Evolutionary conservation across 495 filamentous ascomycete species (phyloP).

Genomic region (Aspergillus funiculosus): DNA sequence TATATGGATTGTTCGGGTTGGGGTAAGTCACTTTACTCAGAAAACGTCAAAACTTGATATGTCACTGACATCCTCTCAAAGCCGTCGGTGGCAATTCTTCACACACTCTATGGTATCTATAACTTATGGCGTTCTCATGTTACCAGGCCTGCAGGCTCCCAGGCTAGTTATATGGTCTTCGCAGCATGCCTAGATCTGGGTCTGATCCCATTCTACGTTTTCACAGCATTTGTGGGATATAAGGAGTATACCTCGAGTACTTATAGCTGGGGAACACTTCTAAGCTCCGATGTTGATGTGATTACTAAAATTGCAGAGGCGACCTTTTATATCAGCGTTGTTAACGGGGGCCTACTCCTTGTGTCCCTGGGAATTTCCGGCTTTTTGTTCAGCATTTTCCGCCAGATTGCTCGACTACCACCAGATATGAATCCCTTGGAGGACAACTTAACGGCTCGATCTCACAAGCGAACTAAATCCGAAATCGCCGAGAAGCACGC

Average conservation of each 20-base stretch:
- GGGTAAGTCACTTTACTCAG: constrained; percentile 46
- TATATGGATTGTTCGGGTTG: constrained; percentile 71
- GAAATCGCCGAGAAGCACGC: constrained; percentile 54
- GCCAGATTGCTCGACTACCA: constrained; percentile 69
- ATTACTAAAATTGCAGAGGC: constrained; percentile 52
- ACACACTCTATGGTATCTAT: constrained; percentile 69
- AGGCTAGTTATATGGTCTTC: constrained; percentile 81
- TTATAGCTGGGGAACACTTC: constrained; percentile 59
- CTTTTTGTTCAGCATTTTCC: constrained; percentile 70
- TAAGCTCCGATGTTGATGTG: constrained; percentile 39
- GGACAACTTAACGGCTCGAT: constrained; percentile 73
- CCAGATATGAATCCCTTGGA: constrained; percentile 93
- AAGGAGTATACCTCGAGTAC: constrained; percentile 35
- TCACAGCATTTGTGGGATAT: constrained; percentile 55
- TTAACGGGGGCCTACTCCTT: constrained; percentile 60
- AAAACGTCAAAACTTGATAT: background rate
- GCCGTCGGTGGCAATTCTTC: constrained; percentile 66
- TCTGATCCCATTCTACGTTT: constrained; percentile 71
- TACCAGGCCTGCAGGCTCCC: constrained; percentile 64
- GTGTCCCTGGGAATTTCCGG: constrained; percentile 63
- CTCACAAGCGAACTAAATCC: constrained; percentile 70
- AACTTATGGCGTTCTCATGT: constrained; percentile 65
- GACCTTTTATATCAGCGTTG: constrained; percentile 58
- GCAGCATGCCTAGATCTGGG: constrained; percentile 64
- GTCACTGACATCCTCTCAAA: constrained; percentile 21